Base-by-base conservation (phyloP, 768 basidiomycete genomes). In the Boletus rubropictus region DNA sequence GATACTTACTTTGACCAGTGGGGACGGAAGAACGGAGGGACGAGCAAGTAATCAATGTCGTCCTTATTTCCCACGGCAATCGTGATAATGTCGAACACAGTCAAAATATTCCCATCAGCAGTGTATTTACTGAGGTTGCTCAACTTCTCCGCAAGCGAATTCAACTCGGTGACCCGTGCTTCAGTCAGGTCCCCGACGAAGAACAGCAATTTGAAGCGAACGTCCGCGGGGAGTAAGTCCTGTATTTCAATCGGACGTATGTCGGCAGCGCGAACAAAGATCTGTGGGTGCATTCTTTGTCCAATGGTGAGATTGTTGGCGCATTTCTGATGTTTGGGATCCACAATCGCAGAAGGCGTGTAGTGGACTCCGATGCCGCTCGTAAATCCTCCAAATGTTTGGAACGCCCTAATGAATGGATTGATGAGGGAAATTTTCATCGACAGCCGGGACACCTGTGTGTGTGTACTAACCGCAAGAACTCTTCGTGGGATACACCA, bases 1-100 rank as follows among this genome's bases (percentile, higher is more conserved):
- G 36, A 28, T 46, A 68, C 65, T 34, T 29, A 73, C 72, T 70
- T 72, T 18, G 69, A 60, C 73, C 73, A 74, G 42, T 76, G 74
- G 10, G 61, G 39, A 44, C 71, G 61, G 49, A 76, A 54, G 21
- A 60, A 43, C 7, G 37, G 46, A 0, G 73, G 73, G 25, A 74
- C 50, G 15, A 47, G 45, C 14, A 71, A 58, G 42, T 64, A 72
- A 17, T 70, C 64, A 15, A 63, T 52, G 17, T 55, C 54, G 6
- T 61, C 56, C 49, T 72, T 76, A 44, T 51, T 54, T 3, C 61
- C 68, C 21, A 56, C 34, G 7, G 49, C 15, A 39, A 67, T 52
- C 14, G 66, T 52, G 42, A 65, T 34, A 4, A 67, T 51, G 21
- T 66, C 64, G 35, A 68, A 76, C 8, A 72, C 51, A 17, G 49